Evolutionary conservation across 768 basidiomycete species (phyloP).

Genomic region (Dentipellis fragilis): DNA sequence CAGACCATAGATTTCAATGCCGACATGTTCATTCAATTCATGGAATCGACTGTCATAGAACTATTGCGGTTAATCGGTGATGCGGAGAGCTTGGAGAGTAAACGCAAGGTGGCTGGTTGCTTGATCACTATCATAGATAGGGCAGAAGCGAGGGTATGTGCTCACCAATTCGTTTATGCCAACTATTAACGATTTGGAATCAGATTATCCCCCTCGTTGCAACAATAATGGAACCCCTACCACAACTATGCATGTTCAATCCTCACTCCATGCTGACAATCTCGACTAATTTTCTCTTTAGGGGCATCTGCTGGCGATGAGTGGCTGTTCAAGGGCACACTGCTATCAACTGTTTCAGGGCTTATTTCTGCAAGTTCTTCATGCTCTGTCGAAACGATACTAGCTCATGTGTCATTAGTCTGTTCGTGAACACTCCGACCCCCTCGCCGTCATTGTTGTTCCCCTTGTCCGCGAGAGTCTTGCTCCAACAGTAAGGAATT

Average conservation of each 20-base stretch:
- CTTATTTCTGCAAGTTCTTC: slow-evolving; percentile 48
- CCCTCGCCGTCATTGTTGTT: slow-evolving; percentile 44
- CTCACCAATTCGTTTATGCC: neutral
- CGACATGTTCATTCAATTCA: slow-evolving; percentile 56
- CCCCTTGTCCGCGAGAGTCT: slow-evolving; percentile 60
- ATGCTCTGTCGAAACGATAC: neutral
- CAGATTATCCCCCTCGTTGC: slow-evolving; percentile 62
- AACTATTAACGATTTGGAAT: neutral
- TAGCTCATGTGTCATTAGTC: slow-evolving; percentile 33
- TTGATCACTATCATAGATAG: slow-evolving; percentile 61
- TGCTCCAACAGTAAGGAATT: slow-evolving; percentile 32
- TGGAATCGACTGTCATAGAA: slow-evolving; percentile 49
- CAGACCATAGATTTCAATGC: slow-evolving; percentile 60
- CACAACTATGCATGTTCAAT: slow-evolving; percentile 53
- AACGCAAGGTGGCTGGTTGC: slow-evolving; percentile 59
- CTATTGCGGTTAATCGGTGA: slow-evolving; percentile 65
- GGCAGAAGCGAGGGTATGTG: slow-evolving; percentile 24
- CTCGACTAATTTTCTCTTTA: slow-evolving; percentile 21
- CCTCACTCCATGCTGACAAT: slow-evolving; percentile 1
- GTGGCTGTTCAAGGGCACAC: slow-evolving; percentile 58
- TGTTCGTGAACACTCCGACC: slow-evolving; percentile 48
- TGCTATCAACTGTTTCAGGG: slow-evolving; percentile 62
- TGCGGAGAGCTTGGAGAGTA: slow-evolving; percentile 67
- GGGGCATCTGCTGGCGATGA: slow-evolving; percentile 64
- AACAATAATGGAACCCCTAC: slow-evolving; percentile 55